Evolutionary conservation across 257 asterid genomes (phyloP).

Genomic region (Ocimum tenuiflorum): DNA sequence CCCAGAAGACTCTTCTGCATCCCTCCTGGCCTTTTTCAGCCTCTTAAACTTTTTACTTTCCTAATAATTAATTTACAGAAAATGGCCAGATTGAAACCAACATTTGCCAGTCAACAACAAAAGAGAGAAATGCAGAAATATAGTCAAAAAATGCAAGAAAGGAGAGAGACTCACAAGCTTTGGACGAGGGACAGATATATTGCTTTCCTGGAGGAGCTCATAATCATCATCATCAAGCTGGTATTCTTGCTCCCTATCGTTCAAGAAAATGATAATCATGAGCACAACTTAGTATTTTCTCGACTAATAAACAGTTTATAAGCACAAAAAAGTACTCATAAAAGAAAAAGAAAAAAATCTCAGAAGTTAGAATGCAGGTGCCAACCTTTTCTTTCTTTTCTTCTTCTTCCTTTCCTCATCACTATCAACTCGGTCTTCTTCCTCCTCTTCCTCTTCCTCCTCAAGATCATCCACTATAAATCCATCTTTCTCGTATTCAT

Average conservation of each 20-base stretch:
- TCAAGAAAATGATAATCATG: background rate
- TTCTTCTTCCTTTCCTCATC: conserved; percentile 77
- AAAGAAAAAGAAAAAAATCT: background rate
- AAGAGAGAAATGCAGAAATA: background rate
- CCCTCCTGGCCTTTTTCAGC: conserved; percentile 76
- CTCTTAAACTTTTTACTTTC: conserved; percentile 80
- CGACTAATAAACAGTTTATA: background rate
- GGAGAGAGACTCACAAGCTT: conserved; percentile 27
- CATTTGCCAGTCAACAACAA: background rate
- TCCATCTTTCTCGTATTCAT: conserved; percentile 91
- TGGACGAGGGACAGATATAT: conserved; percentile 79
- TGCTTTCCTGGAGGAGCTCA: conserved; percentile 89
- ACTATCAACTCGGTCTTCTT: conserved; percentile 64
- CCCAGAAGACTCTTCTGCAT: conserved; percentile 61
- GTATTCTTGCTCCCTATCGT: conserved; percentile 62
- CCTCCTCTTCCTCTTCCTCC: conserved; percentile 68
- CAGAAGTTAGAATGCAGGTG: background rate
- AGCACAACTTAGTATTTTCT: background rate
- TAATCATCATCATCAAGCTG: conserved; percentile 89
- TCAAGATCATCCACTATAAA: conserved; percentile 82
- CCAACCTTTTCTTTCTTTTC: conserved; percentile 77
- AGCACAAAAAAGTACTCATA: background rate
- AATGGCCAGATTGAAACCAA: background rate
- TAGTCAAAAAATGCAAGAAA: background rate
- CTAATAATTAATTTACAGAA: conserved; percentile 26